Conservation (phyloP, 306 rosid species). For the Medicago lupulina region DNA sequence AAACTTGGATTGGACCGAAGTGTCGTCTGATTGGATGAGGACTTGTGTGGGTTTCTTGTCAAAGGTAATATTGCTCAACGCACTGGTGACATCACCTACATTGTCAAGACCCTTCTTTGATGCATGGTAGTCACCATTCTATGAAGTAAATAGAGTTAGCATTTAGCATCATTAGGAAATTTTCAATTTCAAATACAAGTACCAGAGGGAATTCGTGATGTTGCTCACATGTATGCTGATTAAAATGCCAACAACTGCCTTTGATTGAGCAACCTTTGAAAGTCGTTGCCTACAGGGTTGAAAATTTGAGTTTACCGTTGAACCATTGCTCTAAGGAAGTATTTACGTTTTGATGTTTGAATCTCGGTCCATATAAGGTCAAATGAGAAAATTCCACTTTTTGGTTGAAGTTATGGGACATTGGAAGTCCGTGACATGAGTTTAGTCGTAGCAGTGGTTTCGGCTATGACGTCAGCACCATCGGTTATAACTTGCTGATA, state of each 20-base stretch:
- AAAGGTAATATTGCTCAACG: conserved; percentile 67
- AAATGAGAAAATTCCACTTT: conserved; percentile 69
- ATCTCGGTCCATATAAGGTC: conserved; percentile 85
- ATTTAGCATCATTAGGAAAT: not conserved
- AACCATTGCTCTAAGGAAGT: conserved; percentile 1
- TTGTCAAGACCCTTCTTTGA: conserved; percentile 80
- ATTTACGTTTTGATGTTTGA: conserved; percentile 75
- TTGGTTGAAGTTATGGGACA: conserved; percentile 70
- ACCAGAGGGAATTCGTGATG: not conserved
- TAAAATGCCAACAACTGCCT: conserved; percentile 70
- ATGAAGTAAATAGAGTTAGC: conserved; percentile 35
- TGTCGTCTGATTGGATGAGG: conserved; percentile 77
- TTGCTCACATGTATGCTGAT: conserved; percentile 60
- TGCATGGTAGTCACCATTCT: conserved; percentile 83
- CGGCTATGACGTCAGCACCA: conserved; percentile 71
- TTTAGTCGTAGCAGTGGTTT: conserved; percentile 56
- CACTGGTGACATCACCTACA: conserved; percentile 55
- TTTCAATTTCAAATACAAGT: not conserved
- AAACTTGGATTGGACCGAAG: conserved; percentile 76
- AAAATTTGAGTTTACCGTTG: conserved; percentile 43
- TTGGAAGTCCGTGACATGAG: conserved; percentile 56
- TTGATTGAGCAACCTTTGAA: conserved; percentile 79
- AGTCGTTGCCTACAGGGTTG: conserved; percentile 43
- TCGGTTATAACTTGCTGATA: conserved; percentile 74
- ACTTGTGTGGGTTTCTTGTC: conserved; percentile 77